These are phyloP conservation scores for Aspergillus unguis DNA, from an alignment of 2,329 filamentous ascomycete species.

Conservation along the genomic window DNA sequence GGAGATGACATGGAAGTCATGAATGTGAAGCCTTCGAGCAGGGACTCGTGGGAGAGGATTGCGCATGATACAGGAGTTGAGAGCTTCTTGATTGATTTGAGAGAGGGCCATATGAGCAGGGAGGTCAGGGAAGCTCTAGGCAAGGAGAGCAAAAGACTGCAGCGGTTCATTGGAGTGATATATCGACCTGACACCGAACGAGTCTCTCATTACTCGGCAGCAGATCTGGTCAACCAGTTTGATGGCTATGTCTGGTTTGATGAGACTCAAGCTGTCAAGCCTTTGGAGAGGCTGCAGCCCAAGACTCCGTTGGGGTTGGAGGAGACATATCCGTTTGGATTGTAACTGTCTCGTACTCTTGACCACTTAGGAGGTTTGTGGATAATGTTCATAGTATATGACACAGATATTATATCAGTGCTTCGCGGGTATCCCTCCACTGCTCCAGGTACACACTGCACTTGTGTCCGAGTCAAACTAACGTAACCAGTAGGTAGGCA, in stretches of 20 bases:
- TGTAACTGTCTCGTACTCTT: conserved; percentile 26
- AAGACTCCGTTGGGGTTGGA: conserved; percentile 40
- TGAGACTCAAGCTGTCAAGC: conserved; percentile 42
- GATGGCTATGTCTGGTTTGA: conserved; percentile 54
- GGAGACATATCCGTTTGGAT: conserved; percentile 53
- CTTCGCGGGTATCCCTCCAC: too few species aligned
- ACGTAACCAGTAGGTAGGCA: too few species aligned
- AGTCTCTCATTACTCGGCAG: conserved; percentile 49
- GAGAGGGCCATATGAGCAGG: conserved; percentile 34
- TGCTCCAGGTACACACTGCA: too few species aligned
- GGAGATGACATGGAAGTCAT: conserved; percentile 52
- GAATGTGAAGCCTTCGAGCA: conserved; percentile 45
- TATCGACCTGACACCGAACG: conserved; percentile 51
- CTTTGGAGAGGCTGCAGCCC: conserved; percentile 48
- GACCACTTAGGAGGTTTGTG: too few species aligned
- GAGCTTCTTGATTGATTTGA: conserved; percentile 48
- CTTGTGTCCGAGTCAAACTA: too few species aligned
- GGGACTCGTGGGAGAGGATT: conserved; percentile 50
- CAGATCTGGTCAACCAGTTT: conserved; percentile 48
- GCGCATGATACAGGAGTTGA: conserved; percentile 47
- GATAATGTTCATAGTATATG: too few species aligned
- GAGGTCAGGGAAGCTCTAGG: conserved; percentile 37
- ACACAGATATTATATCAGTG: too few species aligned
- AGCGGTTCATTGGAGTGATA: conserved; percentile 55
- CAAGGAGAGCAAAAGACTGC: conserved; percentile 36